Conservation (phyloP, 2,329 filamentous ascomycete genomes). For the Pseudopyrenochaeta lycopersici region DNA sequence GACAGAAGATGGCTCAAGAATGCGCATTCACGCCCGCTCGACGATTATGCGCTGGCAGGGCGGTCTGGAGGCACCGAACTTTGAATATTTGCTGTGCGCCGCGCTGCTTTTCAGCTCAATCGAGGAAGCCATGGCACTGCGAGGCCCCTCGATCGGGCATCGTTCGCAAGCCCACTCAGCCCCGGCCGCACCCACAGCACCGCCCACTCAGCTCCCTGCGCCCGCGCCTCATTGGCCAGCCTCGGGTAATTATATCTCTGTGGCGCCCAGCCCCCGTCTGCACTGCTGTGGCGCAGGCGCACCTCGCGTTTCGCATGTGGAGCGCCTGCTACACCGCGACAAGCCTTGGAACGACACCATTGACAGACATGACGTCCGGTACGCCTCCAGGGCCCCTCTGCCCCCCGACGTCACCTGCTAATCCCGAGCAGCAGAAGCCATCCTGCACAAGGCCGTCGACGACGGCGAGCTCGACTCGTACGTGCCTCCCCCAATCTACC, state of each 20-base stretch:
- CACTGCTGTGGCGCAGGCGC: constrained; percentile 14
- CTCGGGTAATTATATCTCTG: constrained; percentile 9
- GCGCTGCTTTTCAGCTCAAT: constrained; percentile 3
- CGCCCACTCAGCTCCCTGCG: neutral
- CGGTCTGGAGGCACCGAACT: constrained; percentile 1
- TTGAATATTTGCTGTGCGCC: neutral
- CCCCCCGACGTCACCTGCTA: constrained; percentile 20
- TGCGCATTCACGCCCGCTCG: neutral
- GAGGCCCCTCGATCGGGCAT: neutral
- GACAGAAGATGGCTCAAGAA: neutral
- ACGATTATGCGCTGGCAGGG: neutral
- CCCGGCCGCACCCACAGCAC: neutral
- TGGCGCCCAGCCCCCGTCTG: neutral
- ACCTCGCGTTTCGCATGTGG: neutral
- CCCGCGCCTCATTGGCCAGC: constrained; percentile 12
- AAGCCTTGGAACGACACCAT: constrained; percentile 5
- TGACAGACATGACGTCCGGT: constrained; percentile 31
- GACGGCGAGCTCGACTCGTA: constrained; percentile 69
- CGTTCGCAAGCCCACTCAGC: neutral
- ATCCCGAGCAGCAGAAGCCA: constrained; percentile 53
- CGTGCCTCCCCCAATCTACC: constrained; percentile 32
- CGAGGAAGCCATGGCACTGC: neutral
- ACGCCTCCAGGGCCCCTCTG: constrained; percentile 2
- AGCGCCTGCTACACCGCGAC: constrained; percentile 1
- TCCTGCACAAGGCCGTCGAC: constrained; percentile 65